Conservation (phyloP, 1,139 yeast species). For the Lodderomyces pseudojiufengensis region DNA sequence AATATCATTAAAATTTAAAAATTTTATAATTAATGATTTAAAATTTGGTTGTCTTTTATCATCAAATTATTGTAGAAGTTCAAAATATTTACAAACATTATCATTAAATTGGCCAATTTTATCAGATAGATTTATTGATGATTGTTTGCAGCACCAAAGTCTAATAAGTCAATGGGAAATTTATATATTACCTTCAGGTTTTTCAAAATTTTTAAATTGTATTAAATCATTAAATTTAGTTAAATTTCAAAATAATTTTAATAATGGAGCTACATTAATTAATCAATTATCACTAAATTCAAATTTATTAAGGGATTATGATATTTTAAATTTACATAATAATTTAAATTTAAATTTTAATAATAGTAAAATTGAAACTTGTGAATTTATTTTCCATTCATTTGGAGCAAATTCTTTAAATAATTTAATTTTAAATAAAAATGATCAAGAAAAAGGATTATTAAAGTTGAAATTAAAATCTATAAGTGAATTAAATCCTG, state of each 20-base stretch:
- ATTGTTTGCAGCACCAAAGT: conserved; percentile 34
- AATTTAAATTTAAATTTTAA: conserved; percentile 15
- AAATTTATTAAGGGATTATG: conserved; percentile 26
- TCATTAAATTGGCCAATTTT: conserved; percentile 89
- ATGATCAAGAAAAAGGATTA: neutral
- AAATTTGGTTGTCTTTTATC: conserved; percentile 68
- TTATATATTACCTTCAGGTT: conserved; percentile 74
- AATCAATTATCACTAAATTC: conserved; percentile 40
- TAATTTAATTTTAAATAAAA: conserved; percentile 12
- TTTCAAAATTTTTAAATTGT: conserved; percentile 35
- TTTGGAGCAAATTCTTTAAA: conserved; percentile 39
- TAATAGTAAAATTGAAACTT: conserved; percentile 28
- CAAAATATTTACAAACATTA: conserved; percentile 79
- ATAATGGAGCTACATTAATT: conserved; percentile 19
- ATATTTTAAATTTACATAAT: conserved; percentile 31
- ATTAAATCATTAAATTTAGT: conserved; percentile 41
- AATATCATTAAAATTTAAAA: conserved; percentile 6
- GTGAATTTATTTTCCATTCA: conserved; percentile 44
- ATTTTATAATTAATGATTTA: conserved; percentile 17
- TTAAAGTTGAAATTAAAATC: conserved; percentile 3
- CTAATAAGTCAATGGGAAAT: conserved; percentile 40
- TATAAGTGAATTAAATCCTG: conserved; percentile 2
- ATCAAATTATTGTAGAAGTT: conserved; percentile 55
- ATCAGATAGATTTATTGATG: conserved; percentile 56
- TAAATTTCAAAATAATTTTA: conserved; percentile 32